Percentiles rank a stretch among this genome's conserved stretches.
These are phyloP conservation scores for Diaporthe caulivora DNA, from an alignment of 2,329 filamentous ascomycete genomes.

Conservation along the genomic window DNA sequence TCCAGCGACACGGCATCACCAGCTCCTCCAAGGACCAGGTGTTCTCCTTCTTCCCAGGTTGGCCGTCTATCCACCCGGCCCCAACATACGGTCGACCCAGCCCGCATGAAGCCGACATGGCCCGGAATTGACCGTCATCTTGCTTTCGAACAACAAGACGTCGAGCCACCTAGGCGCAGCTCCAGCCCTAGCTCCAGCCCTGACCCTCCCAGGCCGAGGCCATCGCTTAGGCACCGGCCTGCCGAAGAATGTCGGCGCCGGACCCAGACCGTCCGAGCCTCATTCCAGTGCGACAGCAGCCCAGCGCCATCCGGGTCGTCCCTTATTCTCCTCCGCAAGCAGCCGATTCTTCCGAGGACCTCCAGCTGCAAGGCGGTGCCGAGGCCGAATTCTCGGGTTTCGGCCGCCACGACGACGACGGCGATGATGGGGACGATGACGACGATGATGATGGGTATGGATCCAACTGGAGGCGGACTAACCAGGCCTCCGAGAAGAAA, in stretches of 20 bases:
- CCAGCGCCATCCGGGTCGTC: slow-evolving; percentile 60
- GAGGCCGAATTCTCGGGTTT: slow-evolving; percentile 8
- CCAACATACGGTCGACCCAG: slow-evolving; percentile 10
- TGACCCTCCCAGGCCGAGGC: slow-evolving; percentile 19
- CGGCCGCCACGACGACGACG: slow-evolving; percentile 6
- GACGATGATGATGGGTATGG: slow-evolving; percentile 5
- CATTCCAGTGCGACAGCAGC: slow-evolving; percentile 55
- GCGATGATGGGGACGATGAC: slow-evolving; percentile 10
- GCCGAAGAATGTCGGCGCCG: slow-evolving; percentile 46
- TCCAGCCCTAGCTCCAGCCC: slow-evolving; percentile 3
- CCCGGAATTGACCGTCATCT: slow-evolving; percentile 46
- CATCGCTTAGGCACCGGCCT: slow-evolving; percentile 33
- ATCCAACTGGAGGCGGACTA: slow-evolving; percentile 28
- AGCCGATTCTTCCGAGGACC: slow-evolving; percentile 43
- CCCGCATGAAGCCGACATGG: slow-evolving; percentile 49
- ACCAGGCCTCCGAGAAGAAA: slow-evolving; percentile 24
- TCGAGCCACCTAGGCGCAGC: slow-evolving; percentile 35
- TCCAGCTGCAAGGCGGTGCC: slow-evolving; percentile 42
- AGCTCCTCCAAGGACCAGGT: slow-evolving; percentile 1
- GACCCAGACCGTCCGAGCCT: slow-evolving; percentile 45
- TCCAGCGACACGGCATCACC: slow-evolving; percentile 3
- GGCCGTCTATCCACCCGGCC: slow-evolving; percentile 13
- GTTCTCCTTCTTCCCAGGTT: not conserved
- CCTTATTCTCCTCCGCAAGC: slow-evolving; percentile 60
- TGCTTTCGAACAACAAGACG: slow-evolving; percentile 37